Conservation (phyloP, 495 filamentous ascomycete genomes). For the Podospora comata region DNA sequence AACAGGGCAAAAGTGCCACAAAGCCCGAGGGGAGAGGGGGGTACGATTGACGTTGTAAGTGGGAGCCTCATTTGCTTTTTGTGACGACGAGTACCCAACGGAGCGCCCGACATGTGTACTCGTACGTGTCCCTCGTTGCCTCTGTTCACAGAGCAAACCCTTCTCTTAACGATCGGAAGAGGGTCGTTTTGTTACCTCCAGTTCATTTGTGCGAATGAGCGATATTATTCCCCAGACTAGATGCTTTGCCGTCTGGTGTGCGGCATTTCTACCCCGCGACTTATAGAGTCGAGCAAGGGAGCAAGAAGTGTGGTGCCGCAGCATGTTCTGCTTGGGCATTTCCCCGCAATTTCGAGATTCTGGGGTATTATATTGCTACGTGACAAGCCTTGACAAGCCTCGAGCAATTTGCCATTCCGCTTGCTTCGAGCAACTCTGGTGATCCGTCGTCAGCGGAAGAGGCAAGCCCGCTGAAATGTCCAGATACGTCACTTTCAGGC, state of each 20-base stretch:
- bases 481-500: neutral
- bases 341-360: neutral
- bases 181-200: neutral
- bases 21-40: neutral
- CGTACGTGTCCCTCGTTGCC: neutral
- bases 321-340: neutral
- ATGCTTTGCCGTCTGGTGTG: neutral
- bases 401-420: neutral
- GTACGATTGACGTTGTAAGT: neutral
- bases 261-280: neutral
- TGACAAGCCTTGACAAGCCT: neutral
- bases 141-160: no score
- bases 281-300: no score
- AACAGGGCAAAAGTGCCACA: neutral
- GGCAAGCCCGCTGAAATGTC: neutral
- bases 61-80: neutral
- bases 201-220: neutral
- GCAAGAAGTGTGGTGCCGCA: neutral
- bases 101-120: neutral
- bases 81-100: neutral
- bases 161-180: neutral
- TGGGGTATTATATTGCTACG: neutral
- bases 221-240: neutral
- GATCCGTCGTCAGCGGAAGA: neutral
- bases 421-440: neutral